phyloP scores from a whole-genome alignment of 371 early-diverging fungal species.

The Mucor mucedo region DNA sequence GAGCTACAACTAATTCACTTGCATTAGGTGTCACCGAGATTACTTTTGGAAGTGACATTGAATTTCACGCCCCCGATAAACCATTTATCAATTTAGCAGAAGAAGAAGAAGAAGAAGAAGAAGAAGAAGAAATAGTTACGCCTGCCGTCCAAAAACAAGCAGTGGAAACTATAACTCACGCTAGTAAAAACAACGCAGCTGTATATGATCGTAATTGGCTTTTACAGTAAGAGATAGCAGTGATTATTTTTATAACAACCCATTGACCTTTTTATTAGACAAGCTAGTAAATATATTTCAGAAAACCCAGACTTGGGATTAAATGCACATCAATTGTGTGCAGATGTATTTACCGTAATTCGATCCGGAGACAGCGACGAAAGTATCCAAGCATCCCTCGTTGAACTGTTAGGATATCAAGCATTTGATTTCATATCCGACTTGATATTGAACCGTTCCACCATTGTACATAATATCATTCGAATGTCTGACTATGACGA shows the following conservation, averaged over 20 bases:
- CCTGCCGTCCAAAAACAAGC: no score
- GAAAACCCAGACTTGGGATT: slow-evolving; percentile 18
- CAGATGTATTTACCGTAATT: slow-evolving; percentile 59
- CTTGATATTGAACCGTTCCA: slow-evolving; percentile 53
- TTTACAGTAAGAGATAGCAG: slow-evolving; percentile 32
- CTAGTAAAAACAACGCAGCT: neutral
- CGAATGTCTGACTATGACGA: slow-evolving; percentile 40
- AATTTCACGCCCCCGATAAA: slow-evolving; percentile 14
- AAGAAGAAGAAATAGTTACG: no score
- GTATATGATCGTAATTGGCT: slow-evolving; percentile 59
- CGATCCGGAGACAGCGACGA: slow-evolving; percentile 63
- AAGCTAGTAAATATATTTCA: slow-evolving; percentile 34
- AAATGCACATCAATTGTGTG: slow-evolving; percentile 52
- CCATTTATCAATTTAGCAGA: neutral
- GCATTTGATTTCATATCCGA: slow-evolving; percentile 70
- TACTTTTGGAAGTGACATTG: slow-evolving; percentile 17
- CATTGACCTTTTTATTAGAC: slow-evolving; percentile 25
- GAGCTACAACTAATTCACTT: neutral
- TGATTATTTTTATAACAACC: neutral
- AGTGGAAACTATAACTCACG: neutral
- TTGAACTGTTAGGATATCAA: slow-evolving; percentile 81
- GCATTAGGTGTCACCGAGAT: neutral
- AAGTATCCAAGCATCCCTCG: slow-evolving; percentile 65
- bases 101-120: neutral
- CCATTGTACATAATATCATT: slow-evolving; percentile 58